phyloP scores from a whole-genome alignment of 2,329 filamentous ascomycete species.

The Botrytis pseudocinerea region DNA sequence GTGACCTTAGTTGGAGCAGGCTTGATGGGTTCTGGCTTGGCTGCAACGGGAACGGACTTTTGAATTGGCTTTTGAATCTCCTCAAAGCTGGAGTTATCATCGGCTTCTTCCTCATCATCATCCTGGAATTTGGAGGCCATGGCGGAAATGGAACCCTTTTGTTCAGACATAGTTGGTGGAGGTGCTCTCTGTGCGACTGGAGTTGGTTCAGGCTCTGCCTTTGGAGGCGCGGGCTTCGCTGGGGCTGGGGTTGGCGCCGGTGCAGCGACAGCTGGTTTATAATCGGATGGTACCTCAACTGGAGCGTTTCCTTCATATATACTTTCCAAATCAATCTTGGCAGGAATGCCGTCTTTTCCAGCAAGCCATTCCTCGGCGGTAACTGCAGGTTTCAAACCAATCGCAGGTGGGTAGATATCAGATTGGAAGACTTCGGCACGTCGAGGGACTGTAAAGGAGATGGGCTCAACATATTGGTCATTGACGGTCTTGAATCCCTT shows the following conservation, averaged over 20 bases:
- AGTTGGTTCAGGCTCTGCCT: constrained; percentile 54
- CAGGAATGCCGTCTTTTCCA: constrained; percentile 79
- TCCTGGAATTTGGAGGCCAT: constrained; percentile 88
- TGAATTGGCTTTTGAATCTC: constrained; percentile 76
- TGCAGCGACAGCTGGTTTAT: constrained; percentile 55
- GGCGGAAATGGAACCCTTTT: constrained; percentile 81
- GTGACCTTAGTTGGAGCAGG: constrained; percentile 43
- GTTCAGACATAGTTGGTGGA: constrained; percentile 74
- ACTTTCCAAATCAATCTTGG: constrained; percentile 92
- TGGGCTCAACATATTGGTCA: constrained; percentile 90
- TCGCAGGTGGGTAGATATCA: constrained; percentile 90
- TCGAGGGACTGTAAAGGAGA: constrained; percentile 95
- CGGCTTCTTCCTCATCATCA: constrained; percentile 59
- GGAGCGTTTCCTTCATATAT: constrained; percentile 83
- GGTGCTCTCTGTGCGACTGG: constrained; percentile 50
- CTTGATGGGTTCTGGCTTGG: constrained; percentile 46
- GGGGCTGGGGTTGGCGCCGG: constrained; percentile 49
- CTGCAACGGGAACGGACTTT: constrained; percentile 47
- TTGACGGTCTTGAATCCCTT: constrained; percentile 97
- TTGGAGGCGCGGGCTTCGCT: constrained; percentile 46
- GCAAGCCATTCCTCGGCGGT: constrained; percentile 80
- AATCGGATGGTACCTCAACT: constrained; percentile 71
- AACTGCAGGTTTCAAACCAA: constrained; percentile 77
- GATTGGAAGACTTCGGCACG: constrained; percentile 94
- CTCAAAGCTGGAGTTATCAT: constrained; percentile 76